These are phyloP conservation scores for Selaginella moellendorffii DNA, from an alignment of 75 land plant genomes.

Conservation along the genomic window DNA sequence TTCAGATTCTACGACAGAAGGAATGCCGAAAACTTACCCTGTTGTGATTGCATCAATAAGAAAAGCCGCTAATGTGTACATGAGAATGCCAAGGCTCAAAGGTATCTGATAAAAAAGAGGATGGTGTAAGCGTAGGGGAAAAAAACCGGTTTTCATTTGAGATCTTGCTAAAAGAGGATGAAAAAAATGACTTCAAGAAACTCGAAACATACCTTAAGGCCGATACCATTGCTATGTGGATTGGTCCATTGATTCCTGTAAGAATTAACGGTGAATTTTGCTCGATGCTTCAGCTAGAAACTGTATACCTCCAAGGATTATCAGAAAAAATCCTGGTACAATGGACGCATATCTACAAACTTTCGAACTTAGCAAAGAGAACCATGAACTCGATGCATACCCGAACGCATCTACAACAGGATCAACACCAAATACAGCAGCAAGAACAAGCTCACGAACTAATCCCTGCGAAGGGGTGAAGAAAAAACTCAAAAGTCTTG, in stretches of 20 bases:
- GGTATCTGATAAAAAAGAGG: background rate
- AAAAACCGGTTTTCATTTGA: background rate
- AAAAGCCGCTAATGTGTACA: background rate
- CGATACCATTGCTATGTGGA: background rate
- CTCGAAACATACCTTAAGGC: background rate
- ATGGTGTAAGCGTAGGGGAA: background rate
- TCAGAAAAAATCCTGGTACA: background rate
- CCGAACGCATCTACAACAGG: too few species aligned
- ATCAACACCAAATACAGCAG: too few species aligned
- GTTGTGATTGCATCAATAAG: background rate
- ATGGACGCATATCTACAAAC: background rate
- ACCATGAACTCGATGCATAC: too few species aligned
- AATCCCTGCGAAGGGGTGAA: too few species aligned
- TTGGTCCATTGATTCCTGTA: background rate
- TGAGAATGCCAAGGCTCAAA: background rate
- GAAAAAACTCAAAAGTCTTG: too few species aligned
- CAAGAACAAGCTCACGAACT: too few species aligned
- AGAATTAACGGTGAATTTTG: too few species aligned
- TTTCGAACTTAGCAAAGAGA: too few species aligned
- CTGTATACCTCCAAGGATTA: background rate
- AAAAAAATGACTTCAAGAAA: background rate
- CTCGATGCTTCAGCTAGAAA: too few species aligned
- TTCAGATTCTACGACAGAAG: background rate
- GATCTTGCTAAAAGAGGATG: background rate
- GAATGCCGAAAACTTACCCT: background rate